Base-by-base conservation (phyloP, 1,284 basidiomycete species). In the Pseudomicrostroma phylloplanum region DNA sequence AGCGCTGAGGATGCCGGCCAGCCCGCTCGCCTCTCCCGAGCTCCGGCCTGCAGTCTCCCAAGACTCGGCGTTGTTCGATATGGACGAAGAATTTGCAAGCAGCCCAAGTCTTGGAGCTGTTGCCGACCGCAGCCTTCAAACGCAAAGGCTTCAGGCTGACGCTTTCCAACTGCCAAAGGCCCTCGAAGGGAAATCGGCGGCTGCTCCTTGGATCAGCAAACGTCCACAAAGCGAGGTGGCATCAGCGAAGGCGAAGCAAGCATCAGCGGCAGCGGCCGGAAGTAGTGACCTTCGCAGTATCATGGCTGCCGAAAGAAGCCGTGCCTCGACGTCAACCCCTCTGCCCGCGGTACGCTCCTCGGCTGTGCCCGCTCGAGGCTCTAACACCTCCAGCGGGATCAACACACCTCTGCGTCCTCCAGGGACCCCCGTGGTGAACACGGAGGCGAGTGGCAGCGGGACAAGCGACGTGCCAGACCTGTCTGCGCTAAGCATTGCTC, bases 261-360 rank as follows among this genome's bases (percentile, higher is more conserved):
- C 51, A 15, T 40, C 57, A 26, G 25, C 59, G 41, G 26, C 56
- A 40, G 26, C 49, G 43, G n/a, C 9, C n/a, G 57, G 19, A 17
- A 61, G 30, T 36, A 61, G 40, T 62, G 90, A 94, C 74, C 86
- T 96, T 83, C 87, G 89, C 69, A 82, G 85, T 21, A 87, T 96
- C 65, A 91, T 96, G 86, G 90, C 89, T 0, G 89, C 39, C 49
- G 68, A 67, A 62, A 63, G 64, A 69, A 66, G 53, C 60, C 68
- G 19, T 61, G 66, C 8, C 40, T 67, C 19, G 41, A 23, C 56
- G 40, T 17, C 17, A 6, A 17, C 21, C 2, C 55, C 40, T 23
- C 6, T 12, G n/a, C 23, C 23, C 12, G 12, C n/a, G 7, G 12
- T 48, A 4, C 17, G 46, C 6, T 23, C 23, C 46, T n/a, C 46